Evolutionary conservation across 768 basidiomycete genomes (phyloP).

Genomic region (Naganishia antarctica): DNA sequence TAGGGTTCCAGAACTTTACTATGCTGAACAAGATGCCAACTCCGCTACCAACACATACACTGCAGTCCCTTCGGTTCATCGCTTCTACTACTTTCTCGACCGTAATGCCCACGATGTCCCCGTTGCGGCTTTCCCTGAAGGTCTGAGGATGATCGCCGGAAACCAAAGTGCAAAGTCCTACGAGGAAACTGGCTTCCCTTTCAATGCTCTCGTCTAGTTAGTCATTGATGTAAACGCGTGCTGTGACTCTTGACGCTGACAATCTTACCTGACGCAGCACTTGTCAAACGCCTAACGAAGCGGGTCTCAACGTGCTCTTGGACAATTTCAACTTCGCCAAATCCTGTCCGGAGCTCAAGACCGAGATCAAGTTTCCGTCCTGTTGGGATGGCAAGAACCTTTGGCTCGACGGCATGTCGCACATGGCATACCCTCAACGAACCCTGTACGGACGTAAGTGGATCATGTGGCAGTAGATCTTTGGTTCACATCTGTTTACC

Average conservation of each 20-base stretch:
- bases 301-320: conserved; percentile 19
- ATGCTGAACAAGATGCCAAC: conserved; percentile 19
- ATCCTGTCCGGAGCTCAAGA: conserved; percentile 39
- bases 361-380: conserved; percentile 37
- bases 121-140: conserved; percentile 41
- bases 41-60: conserved; percentile 13
- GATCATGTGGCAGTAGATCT: not conserved
- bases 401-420: conserved; percentile 33
- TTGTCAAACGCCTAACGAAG: conserved; percentile 8
- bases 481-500: conserved; percentile 34
- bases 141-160: conserved; percentile 41
- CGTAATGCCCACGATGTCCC: conserved; percentile 30
- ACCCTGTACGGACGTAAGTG: conserved; percentile 28
- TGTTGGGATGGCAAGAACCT: conserved; percentile 46
- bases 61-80: conserved; percentile 4
- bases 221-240: no score
- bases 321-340: conserved; percentile 35
- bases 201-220: conserved; percentile 15
- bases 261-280: not conserved
- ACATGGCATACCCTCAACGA: conserved; percentile 37
- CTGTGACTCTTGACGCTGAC: no score
- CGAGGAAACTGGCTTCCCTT: conserved; percentile 24
- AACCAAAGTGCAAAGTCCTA: conserved; percentile 36
- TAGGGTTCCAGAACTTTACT: conserved; percentile 31
- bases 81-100: conserved; percentile 45